Evolutionary conservation across 306 rosid genomes (phyloP), one percentile per base, ranked within the genome.

Genomic region (Glycine latifolia): DNA sequence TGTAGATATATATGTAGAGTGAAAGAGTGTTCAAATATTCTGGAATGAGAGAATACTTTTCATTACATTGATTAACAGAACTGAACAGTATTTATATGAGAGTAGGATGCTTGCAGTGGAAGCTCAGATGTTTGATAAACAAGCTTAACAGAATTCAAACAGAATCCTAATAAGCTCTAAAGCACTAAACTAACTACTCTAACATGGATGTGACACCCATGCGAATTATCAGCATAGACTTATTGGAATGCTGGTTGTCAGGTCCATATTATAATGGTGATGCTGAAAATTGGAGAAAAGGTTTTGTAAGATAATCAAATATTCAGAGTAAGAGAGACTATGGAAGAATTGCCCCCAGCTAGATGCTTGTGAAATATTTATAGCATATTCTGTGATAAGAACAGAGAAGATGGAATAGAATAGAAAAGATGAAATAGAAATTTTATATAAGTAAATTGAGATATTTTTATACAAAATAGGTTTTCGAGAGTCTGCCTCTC

Each of bases 231-330:
- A 61, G 14, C 31, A 11, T 35, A 63, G 20, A 63, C 37, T 11
- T 63, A 63, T 47, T 63, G 16, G 16, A 12, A 9, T 63, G 63
- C 35, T 6, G 10, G 48, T 54, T 26, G 17, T 79, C 67, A 52
- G 54, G 52, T 81, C 70, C 46, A 74, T 17, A 74, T 81, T 53
- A 43, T 73, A 73, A 70, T n/a, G 33, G 33, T 33, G 41, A 49
- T 80, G 46, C 14, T 33, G 13, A 62, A 61, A 14, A 17, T 59
- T 44, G 10, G 39, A 76, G 49, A 12, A 31, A 4, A 49, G 56
- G 15, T 35, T 49, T 33, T 7, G 12, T 49, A 16, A 49, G 63
- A 79, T 37, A 48, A 33, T 52, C 26, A 66, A n/a, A 47, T 5
- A 66, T 11, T 31, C 6, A 31, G 44, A 5, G 16, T 62, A 31